A percentile compares a stretch with the other conserved stretches of the same genome.
Evolutionary conservation across 2,329 filamentous ascomycete genomes (phyloP).

Genomic region (Ophiosphaerella herpotricha): DNA sequence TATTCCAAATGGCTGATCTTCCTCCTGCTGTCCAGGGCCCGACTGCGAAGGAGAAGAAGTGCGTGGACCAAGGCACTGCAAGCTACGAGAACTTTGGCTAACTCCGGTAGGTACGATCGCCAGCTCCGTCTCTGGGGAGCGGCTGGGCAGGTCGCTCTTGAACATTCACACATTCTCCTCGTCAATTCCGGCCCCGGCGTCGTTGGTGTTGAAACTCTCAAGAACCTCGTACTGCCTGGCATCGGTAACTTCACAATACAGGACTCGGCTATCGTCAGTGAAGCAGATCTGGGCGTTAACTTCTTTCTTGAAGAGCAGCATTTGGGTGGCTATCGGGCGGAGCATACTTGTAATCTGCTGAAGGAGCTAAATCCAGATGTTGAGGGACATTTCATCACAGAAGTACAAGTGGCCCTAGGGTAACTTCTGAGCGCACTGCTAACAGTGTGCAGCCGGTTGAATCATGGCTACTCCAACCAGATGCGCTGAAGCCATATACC

Average conservation of each 20-base stretch:
- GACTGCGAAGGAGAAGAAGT: conserved; percentile 58
- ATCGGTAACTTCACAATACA: conserved; percentile 91
- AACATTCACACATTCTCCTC: conserved; percentile 88
- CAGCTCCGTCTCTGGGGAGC: conserved; percentile 96
- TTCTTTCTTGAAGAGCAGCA: conserved; percentile 88
- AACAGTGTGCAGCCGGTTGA: conserved; percentile 47
- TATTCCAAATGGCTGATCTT: conserved; percentile 38
- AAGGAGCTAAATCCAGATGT: conserved; percentile 94
- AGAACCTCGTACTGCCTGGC: conserved; percentile 94
- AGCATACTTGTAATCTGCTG: conserved; percentile 76
- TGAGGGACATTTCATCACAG: conserved; percentile 69
- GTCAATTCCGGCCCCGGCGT: conserved; percentile 87
- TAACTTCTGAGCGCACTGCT: conserved; percentile 8
- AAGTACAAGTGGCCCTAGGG: conserved; percentile 48
- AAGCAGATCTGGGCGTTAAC: conserved; percentile 89
- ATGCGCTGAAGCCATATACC: conserved; percentile 56
- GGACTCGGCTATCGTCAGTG: conserved; percentile 75
- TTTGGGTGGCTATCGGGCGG: conserved; percentile 76
- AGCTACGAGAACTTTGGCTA: conserved; percentile 16
- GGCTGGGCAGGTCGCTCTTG: conserved; percentile 84
- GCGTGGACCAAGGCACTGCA: conserved; percentile 1
- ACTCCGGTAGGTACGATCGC: conserved; percentile 75
- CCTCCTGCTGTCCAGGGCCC: conserved; percentile 49
- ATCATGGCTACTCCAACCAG: conserved; percentile 49
- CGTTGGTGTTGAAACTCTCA: conserved; percentile 86